Evolutionary conservation across 331 rosid genomes (phyloP).

Genomic region (Malus hybrid): DNA sequence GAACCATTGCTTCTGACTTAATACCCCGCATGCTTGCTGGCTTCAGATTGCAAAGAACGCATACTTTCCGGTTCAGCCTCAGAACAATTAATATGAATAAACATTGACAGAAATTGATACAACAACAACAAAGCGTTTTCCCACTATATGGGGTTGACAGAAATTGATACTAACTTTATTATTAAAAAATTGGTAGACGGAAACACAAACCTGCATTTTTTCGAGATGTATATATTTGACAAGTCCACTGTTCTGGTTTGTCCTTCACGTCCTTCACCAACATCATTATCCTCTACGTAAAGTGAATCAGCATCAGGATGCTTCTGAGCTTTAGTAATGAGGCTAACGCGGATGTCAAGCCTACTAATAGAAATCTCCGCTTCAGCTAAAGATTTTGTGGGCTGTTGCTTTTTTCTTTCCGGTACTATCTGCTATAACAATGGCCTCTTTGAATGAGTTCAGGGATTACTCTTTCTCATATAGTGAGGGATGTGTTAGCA

Average conservation of each 20-base stretch:
- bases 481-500: no score
- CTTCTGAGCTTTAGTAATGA: slow-evolving; percentile 56
- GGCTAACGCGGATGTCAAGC: slow-evolving; percentile 86
- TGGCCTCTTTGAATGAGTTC: no score
- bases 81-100: neutral
- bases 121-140: no score
- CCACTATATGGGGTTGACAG: no score
- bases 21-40: slow-evolving; percentile 83
- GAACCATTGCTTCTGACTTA: slow-evolving; percentile 95
- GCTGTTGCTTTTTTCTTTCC: slow-evolving; percentile 51
- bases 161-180: no score
- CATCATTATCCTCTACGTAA: slow-evolving; percentile 85
- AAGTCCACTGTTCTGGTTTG: slow-evolving; percentile 81
- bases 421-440: no score
- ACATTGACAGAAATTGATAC: no score
- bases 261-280: slow-evolving; percentile 90
- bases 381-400: slow-evolving; percentile 39
- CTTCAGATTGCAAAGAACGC: slow-evolving; percentile 94
- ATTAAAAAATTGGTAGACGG: neutral
- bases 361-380: slow-evolving; percentile 60
- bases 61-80: slow-evolving; percentile 82
- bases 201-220: slow-evolving; percentile 75
- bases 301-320: slow-evolving; percentile 96
- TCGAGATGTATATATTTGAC: slow-evolving; percentile 79
- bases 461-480: no score